A percentile compares a stretch with the other conserved stretches of the same genome.
These are phyloP conservation scores for Tetragonia tetragonoides DNA, from an alignment of 148 eudicot species.

Conservation along the genomic window DNA sequence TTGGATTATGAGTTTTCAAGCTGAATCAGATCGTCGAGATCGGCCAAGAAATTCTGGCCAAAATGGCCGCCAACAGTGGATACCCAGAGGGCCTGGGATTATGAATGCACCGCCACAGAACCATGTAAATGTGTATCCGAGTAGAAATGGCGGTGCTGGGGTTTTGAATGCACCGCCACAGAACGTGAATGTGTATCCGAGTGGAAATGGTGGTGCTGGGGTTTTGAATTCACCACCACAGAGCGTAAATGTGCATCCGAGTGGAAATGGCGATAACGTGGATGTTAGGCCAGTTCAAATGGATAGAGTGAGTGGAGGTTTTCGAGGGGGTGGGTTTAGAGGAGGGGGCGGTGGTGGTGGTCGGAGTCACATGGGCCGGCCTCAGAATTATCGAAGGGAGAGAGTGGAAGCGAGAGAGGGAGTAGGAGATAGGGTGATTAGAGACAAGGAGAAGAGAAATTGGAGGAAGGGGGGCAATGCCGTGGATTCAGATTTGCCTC, in stretches of 20 bases:
- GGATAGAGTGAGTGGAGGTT: conserved; percentile 20
- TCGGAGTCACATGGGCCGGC: conserved; percentile 43
- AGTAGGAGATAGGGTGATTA: conserved; percentile 33
- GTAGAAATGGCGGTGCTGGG: conserved; percentile 36
- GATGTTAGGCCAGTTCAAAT: conserved; percentile 22
- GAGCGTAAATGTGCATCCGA: conserved; percentile 17
- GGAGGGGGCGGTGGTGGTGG: conserved; percentile 26
- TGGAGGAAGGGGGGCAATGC: conserved; percentile 30
- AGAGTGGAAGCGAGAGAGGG: conserved; percentile 36
- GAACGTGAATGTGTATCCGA: conserved; percentile 16
- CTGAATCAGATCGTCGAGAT: conserved; percentile 48
- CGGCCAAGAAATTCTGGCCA: conserved; percentile 42
- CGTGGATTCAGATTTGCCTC: conserved; percentile 49
- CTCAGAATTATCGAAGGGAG: conserved; percentile 48
- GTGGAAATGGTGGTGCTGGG: conserved; percentile 37
- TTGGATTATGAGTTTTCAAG: conserved; percentile 65
- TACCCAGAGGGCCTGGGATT: conserved; percentile 54
- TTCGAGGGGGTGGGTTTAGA: conserved; percentile 23
- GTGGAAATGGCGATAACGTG: conserved; percentile 29
- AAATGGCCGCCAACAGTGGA: conserved; percentile 59
- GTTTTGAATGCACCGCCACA: conserved; percentile 26
- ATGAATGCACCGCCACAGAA: conserved; percentile 25
- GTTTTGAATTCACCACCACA: conserved; percentile 26
- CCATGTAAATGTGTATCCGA: conserved; percentile 14
- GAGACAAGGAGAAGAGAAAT: conserved; percentile 27